A percentile compares a stretch with the other conserved stretches of the same genome.
phyloP scores from a whole-genome alignment of 202 grass and related monocot species.

The Hordeum pubiflorum region DNA sequence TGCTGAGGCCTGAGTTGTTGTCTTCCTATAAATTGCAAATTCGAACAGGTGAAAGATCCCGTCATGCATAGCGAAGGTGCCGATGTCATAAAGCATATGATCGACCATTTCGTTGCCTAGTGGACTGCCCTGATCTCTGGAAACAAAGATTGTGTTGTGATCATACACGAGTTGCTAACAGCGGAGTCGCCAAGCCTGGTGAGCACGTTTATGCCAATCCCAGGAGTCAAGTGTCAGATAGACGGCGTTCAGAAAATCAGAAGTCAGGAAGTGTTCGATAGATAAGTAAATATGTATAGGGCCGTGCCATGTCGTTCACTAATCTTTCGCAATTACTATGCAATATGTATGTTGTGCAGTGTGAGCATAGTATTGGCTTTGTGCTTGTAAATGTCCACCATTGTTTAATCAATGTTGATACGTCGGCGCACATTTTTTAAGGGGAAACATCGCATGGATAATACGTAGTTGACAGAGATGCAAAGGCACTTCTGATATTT shows the following conservation, averaged over 20 bases:
- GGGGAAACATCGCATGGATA: not conserved
- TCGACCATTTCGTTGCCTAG: slow-evolving; percentile 67
- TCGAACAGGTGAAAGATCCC: slow-evolving; percentile 70
- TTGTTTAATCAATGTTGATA: slow-evolving; percentile 20
- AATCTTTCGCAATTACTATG: not conserved
- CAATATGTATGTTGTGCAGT: slow-evolving; percentile 15
- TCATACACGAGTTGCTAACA: slow-evolving; percentile 27
- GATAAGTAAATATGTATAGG: not conserved
- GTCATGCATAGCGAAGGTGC: slow-evolving; percentile 68
- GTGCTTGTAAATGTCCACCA: slow-evolving; percentile 10
- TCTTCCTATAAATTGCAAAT: slow-evolving; percentile 2
- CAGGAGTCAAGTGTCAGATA: slow-evolving; percentile 21
- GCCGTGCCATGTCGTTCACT: not conserved
- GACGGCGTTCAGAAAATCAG: not conserved
- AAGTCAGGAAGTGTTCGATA: not conserved
- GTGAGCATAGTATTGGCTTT: not conserved
- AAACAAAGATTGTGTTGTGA: slow-evolving; percentile 16
- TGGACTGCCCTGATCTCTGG: not conserved
- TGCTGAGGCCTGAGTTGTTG: slow-evolving; percentile 1
- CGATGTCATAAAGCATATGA: slow-evolving; percentile 88
- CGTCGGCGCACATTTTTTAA: not conserved
- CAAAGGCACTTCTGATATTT: not conserved
- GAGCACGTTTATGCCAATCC: slow-evolving; percentile 35
- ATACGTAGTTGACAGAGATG: not conserved
- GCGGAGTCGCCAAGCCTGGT: slow-evolving; percentile 35